Percentiles rank a stretch among this genome's conserved stretches.
These are phyloP conservation scores for Sungouiozyma intestinalis DNA, from an alignment of 805 yeast species.

Conservation along the genomic window DNA sequence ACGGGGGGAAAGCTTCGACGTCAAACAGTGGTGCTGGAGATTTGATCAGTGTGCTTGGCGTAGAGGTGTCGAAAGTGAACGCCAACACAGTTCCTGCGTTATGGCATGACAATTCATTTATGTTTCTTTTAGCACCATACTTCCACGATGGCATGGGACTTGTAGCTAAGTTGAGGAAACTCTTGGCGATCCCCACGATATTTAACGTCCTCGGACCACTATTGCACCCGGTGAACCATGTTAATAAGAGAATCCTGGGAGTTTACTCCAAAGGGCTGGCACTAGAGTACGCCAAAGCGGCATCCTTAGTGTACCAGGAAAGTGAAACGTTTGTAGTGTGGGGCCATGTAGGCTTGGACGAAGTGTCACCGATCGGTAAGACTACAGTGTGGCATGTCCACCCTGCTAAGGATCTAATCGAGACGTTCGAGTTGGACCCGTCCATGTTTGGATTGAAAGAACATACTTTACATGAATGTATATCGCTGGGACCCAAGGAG, in stretches of 20 bases:
- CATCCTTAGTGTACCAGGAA: slow-evolving; percentile 40
- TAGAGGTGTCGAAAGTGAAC: slow-evolving; percentile 65
- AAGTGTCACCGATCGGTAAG: slow-evolving; percentile 79
- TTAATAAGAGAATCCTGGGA: slow-evolving; percentile 74
- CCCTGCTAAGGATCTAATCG: slow-evolving; percentile 28
- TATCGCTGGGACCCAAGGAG: slow-evolving; percentile 77
- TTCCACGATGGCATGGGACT: slow-evolving; percentile 87
- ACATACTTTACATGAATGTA: slow-evolving; percentile 57
- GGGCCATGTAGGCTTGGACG: slow-evolving; percentile 89
- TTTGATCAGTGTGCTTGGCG: slow-evolving; percentile 67
- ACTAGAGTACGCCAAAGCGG: slow-evolving; percentile 73
- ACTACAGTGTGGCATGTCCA: slow-evolving; percentile 72
- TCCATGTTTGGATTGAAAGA: slow-evolving; percentile 71
- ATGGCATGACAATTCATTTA: slow-evolving; percentile 36
- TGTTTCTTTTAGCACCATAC: slow-evolving; percentile 85
- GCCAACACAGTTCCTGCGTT: slow-evolving; percentile 48
- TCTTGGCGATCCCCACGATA: slow-evolving; percentile 82
- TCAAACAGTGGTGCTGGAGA: slow-evolving; percentile 93
- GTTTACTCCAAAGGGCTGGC: slow-evolving; percentile 78
- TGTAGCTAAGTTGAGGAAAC: slow-evolving; percentile 68
- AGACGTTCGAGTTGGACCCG: slow-evolving; percentile 46
- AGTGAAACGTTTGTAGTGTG: slow-evolving; percentile 74
- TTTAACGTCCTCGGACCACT: slow-evolving; percentile 93
- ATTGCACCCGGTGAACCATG: slow-evolving; percentile 76
- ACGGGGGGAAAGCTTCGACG: slow-evolving; percentile 96